phyloP scores from a whole-genome alignment of 2,329 filamentous ascomycete species.

The Escovopsis weberi region DNA sequence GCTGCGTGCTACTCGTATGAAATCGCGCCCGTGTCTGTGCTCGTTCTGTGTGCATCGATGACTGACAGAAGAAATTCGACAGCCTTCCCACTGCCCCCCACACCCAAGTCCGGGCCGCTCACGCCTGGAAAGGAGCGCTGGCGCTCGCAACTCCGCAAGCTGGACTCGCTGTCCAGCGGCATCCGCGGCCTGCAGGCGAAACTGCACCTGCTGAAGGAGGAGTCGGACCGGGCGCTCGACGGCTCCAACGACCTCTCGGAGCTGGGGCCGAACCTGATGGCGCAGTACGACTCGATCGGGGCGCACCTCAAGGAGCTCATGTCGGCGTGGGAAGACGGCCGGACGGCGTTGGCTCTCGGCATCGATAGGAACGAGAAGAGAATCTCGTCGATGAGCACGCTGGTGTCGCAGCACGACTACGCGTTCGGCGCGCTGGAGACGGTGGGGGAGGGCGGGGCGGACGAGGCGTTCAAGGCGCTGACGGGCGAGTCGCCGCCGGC shows the following conservation, averaged over 20 bases:
- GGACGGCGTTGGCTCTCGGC: constrained; percentile 64
- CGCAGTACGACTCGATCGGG: constrained; percentile 91
- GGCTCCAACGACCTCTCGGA: constrained; percentile 59
- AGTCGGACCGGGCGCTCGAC: constrained; percentile 68
- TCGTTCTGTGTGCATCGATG: background rate
- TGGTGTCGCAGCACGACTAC: constrained; percentile 45
- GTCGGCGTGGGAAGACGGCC: constrained; percentile 78
- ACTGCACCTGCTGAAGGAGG: constrained; percentile 79
- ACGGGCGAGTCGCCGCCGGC: constrained; percentile 52
- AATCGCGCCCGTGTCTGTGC: background rate
- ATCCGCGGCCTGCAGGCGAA: constrained; percentile 90
- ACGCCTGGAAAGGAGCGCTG: constrained; percentile 71
- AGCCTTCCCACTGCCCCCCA: constrained; percentile 40
- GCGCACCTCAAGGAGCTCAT: constrained; percentile 68
- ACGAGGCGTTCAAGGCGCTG: constrained; percentile 58
- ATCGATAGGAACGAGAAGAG: constrained; percentile 69
- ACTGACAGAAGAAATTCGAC: background rate
- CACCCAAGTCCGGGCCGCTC: constrained; percentile 40
- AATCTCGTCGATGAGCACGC: constrained; percentile 45
- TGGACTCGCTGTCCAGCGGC: constrained; percentile 76
- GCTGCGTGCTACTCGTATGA: constrained; percentile 5
- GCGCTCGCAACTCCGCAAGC: constrained; percentile 73
- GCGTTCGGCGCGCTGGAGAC: constrained; percentile 50
- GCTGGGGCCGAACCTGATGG: constrained; percentile 62
- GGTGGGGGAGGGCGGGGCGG: constrained; percentile 36